Evolutionary conservation across 495 filamentous ascomycete species (phyloP), one percentile per base, ranked within the genome.

Genomic region (Xylaria intraflava): DNA sequence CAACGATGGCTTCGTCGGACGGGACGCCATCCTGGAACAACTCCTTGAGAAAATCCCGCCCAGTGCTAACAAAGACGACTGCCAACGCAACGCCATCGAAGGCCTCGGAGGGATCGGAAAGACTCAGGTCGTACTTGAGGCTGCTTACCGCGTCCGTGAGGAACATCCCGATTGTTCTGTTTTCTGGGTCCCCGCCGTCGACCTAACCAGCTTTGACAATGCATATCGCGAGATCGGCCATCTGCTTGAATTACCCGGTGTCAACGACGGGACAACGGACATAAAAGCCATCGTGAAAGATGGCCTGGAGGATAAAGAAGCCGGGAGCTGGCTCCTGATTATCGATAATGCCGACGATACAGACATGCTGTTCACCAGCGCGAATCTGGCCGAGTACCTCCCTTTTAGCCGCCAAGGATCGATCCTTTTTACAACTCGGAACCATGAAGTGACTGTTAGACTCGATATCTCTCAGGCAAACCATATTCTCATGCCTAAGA

Each of bases 51-150:
- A 30, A 53, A 55, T 70, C 42, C 23, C 56, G 40, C 48, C 54
- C 17, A 49, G 46, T 19, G 46, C 40, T 41, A 53, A 35, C 38
- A 36, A 42, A 22, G 43, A 46, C 53, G 46, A 69, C 17, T 73
- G 65, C 29, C 72, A 72, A 12, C 62, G 72, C 22, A 66, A 65
- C 27, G 72, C 66, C 3, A 55, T 80, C 41, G 70, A 73, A 27
- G 77, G 77, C 17, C 70, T 78, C 7, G 76, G 77, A 66, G 62
- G 62, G 8, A 48, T 59, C 41, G 79, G 74, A 8, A 82, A 81
- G 61, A 77, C 76, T 0, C 74, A 81, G 51, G 71, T 81, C 42
- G 78, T 78, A 1, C 76, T 83, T 44, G 75, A 82, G 58, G 73
- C 69, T 47, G 68, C 66, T 16, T 79, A 74, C 61, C 68, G 63